Percentiles rank a stretch among this genome's conserved stretches.
Conservation (phyloP, 139 green algal genomes). For the Chlorella sp. region DNA sequence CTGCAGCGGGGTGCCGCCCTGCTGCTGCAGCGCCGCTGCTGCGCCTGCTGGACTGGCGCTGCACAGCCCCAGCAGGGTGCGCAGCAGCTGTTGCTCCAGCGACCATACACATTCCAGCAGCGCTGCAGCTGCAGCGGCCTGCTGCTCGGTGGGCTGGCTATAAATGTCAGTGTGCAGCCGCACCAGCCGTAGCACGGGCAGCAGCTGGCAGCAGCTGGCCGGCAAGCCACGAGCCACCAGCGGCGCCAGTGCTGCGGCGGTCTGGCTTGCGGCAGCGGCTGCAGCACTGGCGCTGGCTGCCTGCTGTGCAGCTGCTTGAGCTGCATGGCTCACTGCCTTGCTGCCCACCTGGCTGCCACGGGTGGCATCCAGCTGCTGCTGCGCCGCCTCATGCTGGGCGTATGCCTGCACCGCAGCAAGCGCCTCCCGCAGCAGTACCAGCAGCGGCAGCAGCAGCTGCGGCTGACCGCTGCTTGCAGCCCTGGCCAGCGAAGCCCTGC, state of each 20-base stretch:
- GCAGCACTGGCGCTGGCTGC: constrained; percentile 1
- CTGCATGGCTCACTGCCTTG: constrained; percentile 16
- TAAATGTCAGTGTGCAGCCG: background rate
- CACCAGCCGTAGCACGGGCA: background rate
- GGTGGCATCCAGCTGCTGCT: constrained; percentile 7
- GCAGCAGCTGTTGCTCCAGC: constrained; percentile 7
- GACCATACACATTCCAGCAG: too few relatives aligned
- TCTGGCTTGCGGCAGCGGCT: background rate
- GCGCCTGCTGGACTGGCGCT: background rate
- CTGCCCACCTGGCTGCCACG: background rate
- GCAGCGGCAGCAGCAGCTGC: background rate
- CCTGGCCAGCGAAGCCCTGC: too few relatives aligned
- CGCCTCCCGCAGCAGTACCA: background rate
- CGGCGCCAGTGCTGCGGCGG: constrained; percentile 15
- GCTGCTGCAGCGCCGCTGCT: background rate
- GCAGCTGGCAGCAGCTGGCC: constrained; percentile 30
- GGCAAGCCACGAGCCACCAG: constrained; percentile 35
- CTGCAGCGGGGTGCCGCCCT: background rate
- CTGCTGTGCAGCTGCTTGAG: background rate
- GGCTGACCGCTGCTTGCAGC: background rate
- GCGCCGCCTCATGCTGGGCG: background rate
- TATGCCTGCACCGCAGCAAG: background rate
- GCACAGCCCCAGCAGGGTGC: background rate
- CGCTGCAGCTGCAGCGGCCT: background rate
- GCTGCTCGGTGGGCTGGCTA: background rate